Base-by-base conservation (phyloP, 225 moss, liverwort and hornwort genomes). In the Thuidium tamariscinum region DNA sequence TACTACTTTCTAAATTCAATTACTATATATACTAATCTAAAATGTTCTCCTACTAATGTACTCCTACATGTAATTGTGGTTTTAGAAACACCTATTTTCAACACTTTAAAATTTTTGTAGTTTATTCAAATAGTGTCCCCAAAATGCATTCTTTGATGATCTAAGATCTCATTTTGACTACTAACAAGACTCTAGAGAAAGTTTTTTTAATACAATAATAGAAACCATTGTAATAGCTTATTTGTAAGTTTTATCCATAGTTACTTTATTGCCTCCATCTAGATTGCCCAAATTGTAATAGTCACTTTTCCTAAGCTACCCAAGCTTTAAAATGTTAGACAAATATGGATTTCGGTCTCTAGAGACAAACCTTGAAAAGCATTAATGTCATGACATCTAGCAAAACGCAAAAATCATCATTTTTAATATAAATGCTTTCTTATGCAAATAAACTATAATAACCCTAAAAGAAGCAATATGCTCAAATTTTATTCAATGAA, bases 381-480 rank as follows among this genome's bases (percentile, higher is more conserved):
- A 0, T 16, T 76, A 16, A 37, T 55, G 2, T 25, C 2, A 4
- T 16, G 2, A 23, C 36, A 16, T 36, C 0, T 55, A 0, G 1
- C 36, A 55, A 55, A 55, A 16, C 3, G 2, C 3, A 25, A 36
- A 76, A 8, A 76, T 6, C 25, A 10, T 10, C 9, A 25, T 55
- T 23, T 5, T 14, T 15, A 15, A 9, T 0, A n/a, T 15, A 8
- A 13, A n/a, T n/a, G 0, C 14, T 11, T 55, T 52, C 3, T 25
- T 16, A 25, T 54, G 22, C 5, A 23, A 34, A 36, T 16, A 54
- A 10, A 23, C 15, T 0, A 25, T 36, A 54, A 54, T 15, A 54
- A 15, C 0, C 9, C 1, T 7, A 0, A 21, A 74, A 1, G n/a
- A n/a, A 1, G 2, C 5, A 2, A 36, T 25, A 9, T 0, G 1